These are phyloP conservation scores for Ogataea neopini DNA, from an alignment of 805 yeast genomes.

Conservation along the genomic window DNA sequence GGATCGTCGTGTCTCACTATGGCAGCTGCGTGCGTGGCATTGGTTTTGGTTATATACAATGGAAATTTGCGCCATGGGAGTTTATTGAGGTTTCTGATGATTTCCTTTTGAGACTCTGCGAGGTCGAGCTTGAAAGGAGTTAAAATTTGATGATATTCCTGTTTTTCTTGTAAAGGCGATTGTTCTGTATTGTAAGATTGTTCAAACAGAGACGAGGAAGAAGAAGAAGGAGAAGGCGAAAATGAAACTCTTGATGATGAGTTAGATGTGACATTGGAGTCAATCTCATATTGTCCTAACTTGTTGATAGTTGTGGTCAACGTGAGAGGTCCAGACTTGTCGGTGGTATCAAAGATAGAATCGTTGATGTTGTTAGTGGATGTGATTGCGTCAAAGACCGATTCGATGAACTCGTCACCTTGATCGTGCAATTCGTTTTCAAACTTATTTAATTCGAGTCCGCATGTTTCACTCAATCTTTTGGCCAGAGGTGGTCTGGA, in stretches of 20 bases:
- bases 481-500: constrained; percentile 27
- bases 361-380: constrained; percentile 28
- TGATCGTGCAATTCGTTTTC: constrained; percentile 55
- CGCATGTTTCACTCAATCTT: constrained; percentile 29
- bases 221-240: background rate
- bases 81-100: constrained; percentile 57
- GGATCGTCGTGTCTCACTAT: constrained; percentile 62
- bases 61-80: constrained; percentile 73
- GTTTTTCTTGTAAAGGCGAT: constrained; percentile 9
- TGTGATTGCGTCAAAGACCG: constrained; percentile 59
- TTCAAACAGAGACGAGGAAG: constrained; percentile 10
- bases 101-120: constrained; percentile 46
- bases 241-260: background rate
- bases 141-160: constrained; percentile 19
- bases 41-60: constrained; percentile 62
- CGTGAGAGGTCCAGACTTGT: constrained; percentile 25
- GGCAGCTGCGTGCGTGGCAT: constrained; percentile 78
- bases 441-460: constrained; percentile 31
- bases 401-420: constrained; percentile 64
- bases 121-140: constrained; percentile 39
- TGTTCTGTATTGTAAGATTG: constrained; percentile 11
- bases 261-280: constrained; percentile 4
- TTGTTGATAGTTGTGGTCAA: constrained; percentile 31
- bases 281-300: constrained; percentile 30
- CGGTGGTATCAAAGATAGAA: constrained; percentile 31